Base-by-base conservation (phyloP, 148 eudicot genomes). In the Spergularia bocconei region DNA sequence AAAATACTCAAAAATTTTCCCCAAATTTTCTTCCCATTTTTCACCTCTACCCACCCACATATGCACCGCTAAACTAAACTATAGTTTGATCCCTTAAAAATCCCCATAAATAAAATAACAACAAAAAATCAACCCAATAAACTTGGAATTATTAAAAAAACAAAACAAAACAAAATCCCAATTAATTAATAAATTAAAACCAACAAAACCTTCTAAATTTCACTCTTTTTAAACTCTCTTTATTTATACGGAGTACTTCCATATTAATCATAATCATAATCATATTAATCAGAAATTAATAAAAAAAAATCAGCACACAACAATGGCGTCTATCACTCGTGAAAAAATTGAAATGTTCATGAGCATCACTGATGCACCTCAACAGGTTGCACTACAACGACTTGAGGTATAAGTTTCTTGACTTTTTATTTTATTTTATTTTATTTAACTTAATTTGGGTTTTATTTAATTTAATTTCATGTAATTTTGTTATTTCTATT, bases 321-420 rank as follows among this genome's bases (percentile, higher is more conserved):
- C 82, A 74, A 93, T 90, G 95, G 90, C 86, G 85, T 84, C 75
- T 47, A 84, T 84, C 63, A 81, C 84, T 90, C 89, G 83, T 56
- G 91, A 91, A 80, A 85, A 88, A 20, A 89, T 94, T 84, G 89
- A 87, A 1, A 91, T 91, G 13, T 94, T 91, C 78, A 86, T 86
- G 78, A 88, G 86, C 88, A 88, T 94, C 87, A 90, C 98, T 58
- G 97, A 96, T 73, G 82, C 82, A 12, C 76, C 95, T 33, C 88
- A 94, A 70, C 53, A 78, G 41, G 79, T 85, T 59, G 96, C 98
- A 53, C 69, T 84, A 14, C 93, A 74, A 59, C 84, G 85, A 70
- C 85, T 94, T 17, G 82, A 90, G 97, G 98, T 94, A 63, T 75
- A 36, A 63, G 11, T 68, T 58, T 48, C 41, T 29, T 29, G 36